Conservation (phyloP, 1,284 basidiomycete species). For the Trametes sp. region DNA sequence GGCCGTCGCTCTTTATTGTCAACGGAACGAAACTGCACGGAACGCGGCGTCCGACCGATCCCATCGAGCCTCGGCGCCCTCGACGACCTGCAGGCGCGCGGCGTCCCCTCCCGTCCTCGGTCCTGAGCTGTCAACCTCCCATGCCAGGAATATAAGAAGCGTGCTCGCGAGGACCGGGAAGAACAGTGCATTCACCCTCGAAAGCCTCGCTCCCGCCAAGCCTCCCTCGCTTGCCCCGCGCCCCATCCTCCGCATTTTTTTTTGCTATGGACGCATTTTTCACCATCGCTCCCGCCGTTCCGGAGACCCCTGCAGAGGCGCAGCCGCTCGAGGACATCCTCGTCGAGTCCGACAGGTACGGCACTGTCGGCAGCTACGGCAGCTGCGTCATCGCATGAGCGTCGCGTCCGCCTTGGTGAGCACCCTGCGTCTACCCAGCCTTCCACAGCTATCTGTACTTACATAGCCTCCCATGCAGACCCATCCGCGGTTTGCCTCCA, state of each 20-base stretch:
- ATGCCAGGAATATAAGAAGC: not conserved
- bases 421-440: not conserved
- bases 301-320: conserved; percentile 26
- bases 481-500: too few species aligned
- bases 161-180: not conserved
- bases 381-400: conserved; percentile 27
- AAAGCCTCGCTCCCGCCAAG: not conserved
- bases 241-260: not conserved
- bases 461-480: too few species aligned
- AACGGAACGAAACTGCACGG: not conserved
- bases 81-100: not conserved
- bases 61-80: not conserved
- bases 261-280: conserved; percentile 32
- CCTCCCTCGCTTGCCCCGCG: conserved; percentile 5
- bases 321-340: conserved; percentile 24
- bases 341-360: conserved; percentile 20
- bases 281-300: conserved; percentile 29
- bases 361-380: conserved; percentile 12
- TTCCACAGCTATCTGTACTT: not conserved
- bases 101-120: too few species aligned
- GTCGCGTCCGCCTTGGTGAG: not conserved
- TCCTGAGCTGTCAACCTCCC: too few species aligned
- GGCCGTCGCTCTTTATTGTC: not conserved
- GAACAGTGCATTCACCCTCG: conserved; percentile 6
- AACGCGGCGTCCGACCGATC: not conserved